Conservation (phyloP, 768 basidiomycete genomes). For the Xerocomellus dryophilus region DNA sequence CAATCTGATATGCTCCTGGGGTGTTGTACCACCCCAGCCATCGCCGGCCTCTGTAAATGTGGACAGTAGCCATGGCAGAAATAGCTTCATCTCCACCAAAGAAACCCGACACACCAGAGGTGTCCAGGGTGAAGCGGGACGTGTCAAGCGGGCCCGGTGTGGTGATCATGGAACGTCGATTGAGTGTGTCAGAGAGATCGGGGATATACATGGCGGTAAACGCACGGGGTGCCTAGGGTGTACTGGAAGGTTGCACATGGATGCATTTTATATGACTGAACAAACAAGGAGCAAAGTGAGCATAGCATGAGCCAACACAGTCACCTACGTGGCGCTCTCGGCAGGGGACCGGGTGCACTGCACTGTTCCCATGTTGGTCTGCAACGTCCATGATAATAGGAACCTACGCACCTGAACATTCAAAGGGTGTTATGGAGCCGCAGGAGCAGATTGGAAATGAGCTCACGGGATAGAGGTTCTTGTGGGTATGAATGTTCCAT, state of each 20-base stretch:
- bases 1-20: conserved; percentile 30
- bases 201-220: conserved; percentile 1
- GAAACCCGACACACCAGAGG: conserved; percentile 28
- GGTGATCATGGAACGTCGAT: conserved; percentile 1
- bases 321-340: too few species aligned
- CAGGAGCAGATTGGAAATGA: too few species aligned
- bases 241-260: background rate
- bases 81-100: conserved; percentile 34
- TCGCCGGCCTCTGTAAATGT: conserved; percentile 22
- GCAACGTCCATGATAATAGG: too few species aligned
- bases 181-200: background rate
- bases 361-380: too few species aligned
- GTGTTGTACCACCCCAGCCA: conserved; percentile 37
- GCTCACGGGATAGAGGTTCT: too few species aligned
- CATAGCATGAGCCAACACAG: background rate
- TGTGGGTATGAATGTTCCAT: too few species aligned
- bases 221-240: background rate
- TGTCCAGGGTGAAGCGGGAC: conserved; percentile 17
- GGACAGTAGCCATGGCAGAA: conserved; percentile 30
- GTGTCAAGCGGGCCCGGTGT: background rate
- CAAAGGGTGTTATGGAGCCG: too few species aligned
- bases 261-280: background rate
- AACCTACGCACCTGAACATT: too few species aligned
- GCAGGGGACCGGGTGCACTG: too few species aligned
- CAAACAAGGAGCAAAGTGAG: background rate